Evolutionary conservation across 2,329 filamentous ascomycete species (phyloP).

Genomic region (Taxawa tesnikishii): DNA sequence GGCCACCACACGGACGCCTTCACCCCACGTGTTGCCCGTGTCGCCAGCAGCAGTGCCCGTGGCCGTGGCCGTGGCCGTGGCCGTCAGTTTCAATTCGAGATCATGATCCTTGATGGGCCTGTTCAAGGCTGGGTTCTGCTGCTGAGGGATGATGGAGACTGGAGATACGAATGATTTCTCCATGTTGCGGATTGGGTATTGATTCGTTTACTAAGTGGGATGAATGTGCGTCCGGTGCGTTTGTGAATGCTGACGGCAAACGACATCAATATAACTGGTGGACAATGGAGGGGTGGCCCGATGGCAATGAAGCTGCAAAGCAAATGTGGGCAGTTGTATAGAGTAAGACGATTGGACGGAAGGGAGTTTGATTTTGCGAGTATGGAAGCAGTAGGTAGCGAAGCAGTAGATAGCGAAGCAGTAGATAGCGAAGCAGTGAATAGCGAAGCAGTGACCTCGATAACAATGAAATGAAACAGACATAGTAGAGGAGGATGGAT

Average conservation of each 20-base stretch:
- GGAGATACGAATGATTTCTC: conserved; percentile 24
- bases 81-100: conserved; percentile 1
- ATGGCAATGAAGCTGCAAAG: background rate
- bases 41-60: conserved; percentile 4
- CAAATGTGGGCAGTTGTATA: too few species aligned
- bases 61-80: conserved; percentile 4
- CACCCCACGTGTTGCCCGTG: too few species aligned
- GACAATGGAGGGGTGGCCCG: conserved; percentile 1
- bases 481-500: too few species aligned
- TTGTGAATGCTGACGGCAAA: conserved; percentile 26
- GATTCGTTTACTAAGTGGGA: conserved; percentile 31
- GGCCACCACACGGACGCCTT: conserved; percentile 49
- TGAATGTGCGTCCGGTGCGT: conserved; percentile 34
- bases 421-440: background rate
- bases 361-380: background rate
- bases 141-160: conserved; percentile 12
- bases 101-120: conserved; percentile 4
- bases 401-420: background rate
- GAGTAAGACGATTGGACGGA: background rate
- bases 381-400: background rate
- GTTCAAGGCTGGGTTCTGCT: conserved; percentile 26
- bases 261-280: conserved; percentile 17
- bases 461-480: too few species aligned
- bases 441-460: too few species aligned
- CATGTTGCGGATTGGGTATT: conserved; percentile 28